Evolutionary conservation across 2,329 filamentous ascomycete genomes (phyloP), one percentile per base, ranked within the genome.

Genomic region (Elsinoe australis): DNA sequence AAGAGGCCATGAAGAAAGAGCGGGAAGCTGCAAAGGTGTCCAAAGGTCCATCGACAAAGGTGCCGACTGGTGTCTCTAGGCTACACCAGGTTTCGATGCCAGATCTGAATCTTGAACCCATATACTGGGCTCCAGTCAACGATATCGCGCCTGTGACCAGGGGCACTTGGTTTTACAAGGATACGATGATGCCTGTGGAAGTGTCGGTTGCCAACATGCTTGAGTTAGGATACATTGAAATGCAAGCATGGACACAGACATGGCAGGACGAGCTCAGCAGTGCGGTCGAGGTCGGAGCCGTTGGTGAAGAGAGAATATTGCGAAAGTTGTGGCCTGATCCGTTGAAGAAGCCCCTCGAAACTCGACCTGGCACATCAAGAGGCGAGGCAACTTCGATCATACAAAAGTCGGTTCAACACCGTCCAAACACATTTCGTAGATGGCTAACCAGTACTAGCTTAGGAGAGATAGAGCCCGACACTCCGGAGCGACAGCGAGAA

Each of bases 141-240:
- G 92, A 96, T 59, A 78, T 94, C 24, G 83, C 87, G 5, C 73
- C 81, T 28, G 88, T 96, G 1, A 75, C 84, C 50, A 76, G 92
- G 55, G 88, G 85, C 1, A 96, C 90, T 0, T 98, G 92, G 92
- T 98, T 98, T 63, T 96, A 96, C 66, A 85, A 84, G 68, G 89
- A 95, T 60, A 90, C 85, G 1, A 95, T 96, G 88, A 71, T 86
- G 51, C 92, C 92, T 0, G 78, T 98, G 4, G 87, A 94, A 53
- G 78, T 87, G 1, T 71, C 79, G 12, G 83, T 95, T 26, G 88
- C 92, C 6, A 98, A 96, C 58, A 87, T 89, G 64, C 74, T 98
- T 1, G 92, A 98, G 63, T 77, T 81, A n/a, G 89, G 90, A 4
- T 98, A 94, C 61, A 71, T 83, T 49, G 87, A 94, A 59, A 71